Conservation (phyloP, 441 rosid species). For the Sinapis alba region DNA sequence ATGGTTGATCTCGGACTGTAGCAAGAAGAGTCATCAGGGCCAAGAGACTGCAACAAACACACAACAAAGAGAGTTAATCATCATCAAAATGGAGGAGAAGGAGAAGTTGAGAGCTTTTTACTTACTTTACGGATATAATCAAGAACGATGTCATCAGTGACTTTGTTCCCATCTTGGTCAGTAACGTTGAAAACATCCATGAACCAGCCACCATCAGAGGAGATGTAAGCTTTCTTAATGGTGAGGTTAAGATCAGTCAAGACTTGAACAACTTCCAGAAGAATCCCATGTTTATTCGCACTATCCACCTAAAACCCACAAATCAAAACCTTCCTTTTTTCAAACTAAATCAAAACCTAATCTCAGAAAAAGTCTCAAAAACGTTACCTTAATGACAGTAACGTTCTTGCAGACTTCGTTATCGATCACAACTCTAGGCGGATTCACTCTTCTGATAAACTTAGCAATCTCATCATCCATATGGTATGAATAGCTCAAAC, state of each 20-base stretch:
- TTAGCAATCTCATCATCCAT: constrained; percentile 81
- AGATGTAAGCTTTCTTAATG: constrained; percentile 84
- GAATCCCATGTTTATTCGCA: constrained; percentile 85
- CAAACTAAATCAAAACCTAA: constrained; percentile 1
- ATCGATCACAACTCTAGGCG: constrained; percentile 86
- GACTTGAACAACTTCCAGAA: constrained; percentile 89
- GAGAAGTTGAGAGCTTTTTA: not conserved
- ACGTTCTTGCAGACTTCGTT: constrained; percentile 78
- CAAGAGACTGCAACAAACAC: constrained; percentile 58
- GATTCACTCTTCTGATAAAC: constrained; percentile 73
- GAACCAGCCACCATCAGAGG: constrained; percentile 96
- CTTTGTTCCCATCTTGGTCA: constrained; percentile 82
- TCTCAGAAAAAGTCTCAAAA: not conserved
- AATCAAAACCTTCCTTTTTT: not conserved
- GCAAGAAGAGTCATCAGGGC: constrained; percentile 62
- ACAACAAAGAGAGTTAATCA: constrained; percentile 21
- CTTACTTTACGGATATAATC: constrained; percentile 73
- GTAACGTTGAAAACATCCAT: constrained; percentile 91
- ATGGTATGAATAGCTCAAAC: constrained; percentile 38
- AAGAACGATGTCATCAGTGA: constrained; percentile 63
- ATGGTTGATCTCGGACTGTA: constrained; percentile 63
- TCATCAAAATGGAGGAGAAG: not conserved
- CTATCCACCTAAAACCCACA: constrained; percentile 68
- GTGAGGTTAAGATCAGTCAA: constrained; percentile 86
- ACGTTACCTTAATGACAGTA: constrained; percentile 59